These are phyloP conservation scores for Cyclotella cryptica DNA, from an alignment of 108 stramenopile genomes.

Conservation along the genomic window DNA sequence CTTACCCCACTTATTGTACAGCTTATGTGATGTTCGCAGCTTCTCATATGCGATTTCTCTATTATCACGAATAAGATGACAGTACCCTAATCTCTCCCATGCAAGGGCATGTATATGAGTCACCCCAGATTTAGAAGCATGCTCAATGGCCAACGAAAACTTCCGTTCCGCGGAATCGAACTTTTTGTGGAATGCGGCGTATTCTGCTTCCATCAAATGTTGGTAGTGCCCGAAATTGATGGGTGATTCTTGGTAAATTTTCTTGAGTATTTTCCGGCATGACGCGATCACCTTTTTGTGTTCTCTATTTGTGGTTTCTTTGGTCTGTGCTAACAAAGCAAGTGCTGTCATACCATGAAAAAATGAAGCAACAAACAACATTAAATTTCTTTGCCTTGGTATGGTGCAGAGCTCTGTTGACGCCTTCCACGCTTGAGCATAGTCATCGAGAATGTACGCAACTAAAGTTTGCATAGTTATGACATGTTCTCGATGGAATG, in stretches of 20 bases:
- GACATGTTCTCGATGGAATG: neutral
- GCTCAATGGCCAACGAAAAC: conserved; percentile 3
- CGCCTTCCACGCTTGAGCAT: neutral
- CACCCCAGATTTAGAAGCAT: neutral
- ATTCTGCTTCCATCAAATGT: conserved; percentile 15
- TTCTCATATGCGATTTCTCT: conserved; percentile 1
- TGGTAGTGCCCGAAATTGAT: conserved; percentile 9
- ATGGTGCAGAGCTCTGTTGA: neutral
- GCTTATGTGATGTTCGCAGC: neutral
- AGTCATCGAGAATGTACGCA: neutral
- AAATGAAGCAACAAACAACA: conserved; percentile 2
- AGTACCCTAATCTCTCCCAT: conserved; percentile 16
- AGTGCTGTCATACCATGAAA: conserved; percentile 17
- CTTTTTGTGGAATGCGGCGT: neutral
- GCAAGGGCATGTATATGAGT: conserved; percentile 15
- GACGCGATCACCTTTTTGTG: neutral
- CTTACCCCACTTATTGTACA: conserved; percentile 23
- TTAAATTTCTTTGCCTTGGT: neutral
- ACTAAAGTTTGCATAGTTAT: neutral
- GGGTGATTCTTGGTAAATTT: conserved; percentile 1
- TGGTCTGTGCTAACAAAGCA: neutral
- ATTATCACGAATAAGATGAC: neutral
- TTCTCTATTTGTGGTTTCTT: neutral
- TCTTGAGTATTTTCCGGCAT: conserved; percentile 7
- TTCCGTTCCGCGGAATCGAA: conserved; percentile 7